Evolutionary conservation across 1,139 yeast genomes (phyloP), one percentile per base, ranked within the genome.

Genomic region (Lodderomyces margitis): DNA sequence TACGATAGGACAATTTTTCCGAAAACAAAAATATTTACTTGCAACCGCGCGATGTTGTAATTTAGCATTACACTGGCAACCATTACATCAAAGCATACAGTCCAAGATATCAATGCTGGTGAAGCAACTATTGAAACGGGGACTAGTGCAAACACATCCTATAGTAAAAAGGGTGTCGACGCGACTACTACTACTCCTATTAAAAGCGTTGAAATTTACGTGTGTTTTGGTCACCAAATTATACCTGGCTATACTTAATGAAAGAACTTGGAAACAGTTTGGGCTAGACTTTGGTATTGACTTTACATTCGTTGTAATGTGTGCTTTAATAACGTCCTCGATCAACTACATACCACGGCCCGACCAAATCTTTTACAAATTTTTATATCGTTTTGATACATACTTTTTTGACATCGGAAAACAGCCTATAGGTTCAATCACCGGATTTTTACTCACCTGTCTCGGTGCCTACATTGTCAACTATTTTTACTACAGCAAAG

Each of bases 301-400:
- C 28, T 27, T 40, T n/a, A 21, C 23, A 9, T 40, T 45, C 30
- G 19, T 43, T 4, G 4, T 30, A 17, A 9, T 21, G 14, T 40
- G 48, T 27, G 23, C 41, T 6, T 19, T 40, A 21, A 19, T 45
- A 8, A 37, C 44, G 2, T 21, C 20, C 1, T 16, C 36, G 8
- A 19, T 47, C 17, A 46, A 46, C 28, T 23, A 45, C 20, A 34
- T 47, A 4, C 50, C 49, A 9, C 33, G 50, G 17, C 47, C 46
- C 12, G 41, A 42, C 32, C 35, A 42, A 15, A 44, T 47, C 15
- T 45, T 17, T 37, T 37, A 42, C 37, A 46, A 47, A 25, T 39
- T 44, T 14, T 31, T 47, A 19, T 46, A 40, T 17, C 40, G 49
- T n/a, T 47, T 43, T 35, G 50, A 47, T 36, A 16, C 37, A 4